These are phyloP conservation scores for Scheffersomyces stambukii DNA, from an alignment of 1,139 yeast genomes.

Conservation along the genomic window DNA sequence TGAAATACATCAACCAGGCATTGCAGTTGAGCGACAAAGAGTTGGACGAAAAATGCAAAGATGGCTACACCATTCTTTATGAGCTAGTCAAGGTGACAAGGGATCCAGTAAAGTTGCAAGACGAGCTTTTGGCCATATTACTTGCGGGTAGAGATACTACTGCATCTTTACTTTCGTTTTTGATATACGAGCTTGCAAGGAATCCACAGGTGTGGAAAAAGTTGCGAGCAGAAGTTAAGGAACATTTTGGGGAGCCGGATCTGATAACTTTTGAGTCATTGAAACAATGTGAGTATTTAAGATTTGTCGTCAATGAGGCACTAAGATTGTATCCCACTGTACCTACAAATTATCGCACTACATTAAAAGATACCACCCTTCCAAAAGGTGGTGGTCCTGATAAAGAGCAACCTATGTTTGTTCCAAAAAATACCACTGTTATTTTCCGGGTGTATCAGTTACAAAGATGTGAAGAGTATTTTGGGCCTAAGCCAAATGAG, in stretches of 20 bases:
- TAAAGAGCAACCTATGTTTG: conserved; percentile 35
- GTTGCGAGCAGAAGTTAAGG: conserved; percentile 18
- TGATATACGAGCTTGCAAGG: conserved; percentile 22
- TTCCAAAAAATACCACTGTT: conserved; percentile 41
- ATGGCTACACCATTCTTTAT: conserved; percentile 21
- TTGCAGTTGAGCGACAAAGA: conserved; percentile 19
- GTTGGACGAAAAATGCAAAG: conserved; percentile 16
- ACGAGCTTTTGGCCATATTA: conserved; percentile 27
- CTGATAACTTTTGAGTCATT: conserved; percentile 44
- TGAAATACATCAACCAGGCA: conserved; percentile 23
- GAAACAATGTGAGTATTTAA: conserved; percentile 40
- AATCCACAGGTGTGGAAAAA: conserved; percentile 19
- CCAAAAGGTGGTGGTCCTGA: conserved; percentile 51
- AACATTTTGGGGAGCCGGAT: conserved; percentile 19
- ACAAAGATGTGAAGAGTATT: conserved; percentile 39
- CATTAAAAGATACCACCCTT: conserved; percentile 36
- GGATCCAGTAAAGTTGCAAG: conserved; percentile 22
- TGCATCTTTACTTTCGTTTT: conserved; percentile 24
- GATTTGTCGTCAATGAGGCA: conserved; percentile 44
- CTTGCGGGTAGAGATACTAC: conserved; percentile 33
- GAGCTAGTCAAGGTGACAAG: conserved; percentile 26
- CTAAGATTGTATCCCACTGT: conserved; percentile 53
- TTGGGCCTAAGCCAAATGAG: conserved; percentile 43
- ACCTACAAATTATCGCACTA: conserved; percentile 45
- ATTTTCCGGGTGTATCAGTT: conserved; percentile 37